These are phyloP conservation scores for Ascosphaera pollenicola DNA, from an alignment of 2,329 filamentous ascomycete genomes.

Conservation along the genomic window DNA sequence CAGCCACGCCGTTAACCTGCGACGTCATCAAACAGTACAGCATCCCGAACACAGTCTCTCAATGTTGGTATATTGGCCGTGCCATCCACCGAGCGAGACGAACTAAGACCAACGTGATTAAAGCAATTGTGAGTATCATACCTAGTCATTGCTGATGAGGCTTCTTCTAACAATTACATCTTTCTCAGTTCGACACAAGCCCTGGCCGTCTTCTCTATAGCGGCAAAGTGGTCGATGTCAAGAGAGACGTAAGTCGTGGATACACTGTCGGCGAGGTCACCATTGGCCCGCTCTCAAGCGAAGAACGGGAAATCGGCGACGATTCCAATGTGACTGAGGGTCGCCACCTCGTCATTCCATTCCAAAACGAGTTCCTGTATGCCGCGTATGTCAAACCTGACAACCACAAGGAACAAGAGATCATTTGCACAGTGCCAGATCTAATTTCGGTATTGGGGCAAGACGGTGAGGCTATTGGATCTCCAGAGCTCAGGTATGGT, in stretches of 20 bases:
- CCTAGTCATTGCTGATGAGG: not conserved
- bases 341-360: constrained; percentile 9
- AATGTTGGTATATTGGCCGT: constrained; percentile 10
- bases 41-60: constrained; percentile 10
- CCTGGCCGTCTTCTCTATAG: constrained; percentile 19
- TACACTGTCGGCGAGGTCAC: constrained; percentile 17
- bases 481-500: constrained; percentile 29
- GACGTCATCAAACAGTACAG: constrained; percentile 8
- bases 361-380: constrained; percentile 11
- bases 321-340: constrained; percentile 2
- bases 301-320: constrained; percentile 4
- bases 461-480: constrained; percentile 28
- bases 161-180: not conserved
- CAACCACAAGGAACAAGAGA: constrained; percentile 4
- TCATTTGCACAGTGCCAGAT: constrained; percentile 14
- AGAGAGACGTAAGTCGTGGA: constrained; percentile 14
- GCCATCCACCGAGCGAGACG: constrained; percentile 9
- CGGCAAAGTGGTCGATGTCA: constrained; percentile 23
- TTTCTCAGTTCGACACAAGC: constrained; percentile 9
- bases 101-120: constrained; percentile 14
- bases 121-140: constrained; percentile 17
- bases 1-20: constrained; percentile 7
- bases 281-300: constrained; percentile 9
- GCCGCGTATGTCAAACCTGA: constrained; percentile 7
- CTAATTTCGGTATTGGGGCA: constrained; percentile 18